Evolutionary conservation across 208 protist genomes (phyloP).

Genomic region (Leishmania major): DNA sequence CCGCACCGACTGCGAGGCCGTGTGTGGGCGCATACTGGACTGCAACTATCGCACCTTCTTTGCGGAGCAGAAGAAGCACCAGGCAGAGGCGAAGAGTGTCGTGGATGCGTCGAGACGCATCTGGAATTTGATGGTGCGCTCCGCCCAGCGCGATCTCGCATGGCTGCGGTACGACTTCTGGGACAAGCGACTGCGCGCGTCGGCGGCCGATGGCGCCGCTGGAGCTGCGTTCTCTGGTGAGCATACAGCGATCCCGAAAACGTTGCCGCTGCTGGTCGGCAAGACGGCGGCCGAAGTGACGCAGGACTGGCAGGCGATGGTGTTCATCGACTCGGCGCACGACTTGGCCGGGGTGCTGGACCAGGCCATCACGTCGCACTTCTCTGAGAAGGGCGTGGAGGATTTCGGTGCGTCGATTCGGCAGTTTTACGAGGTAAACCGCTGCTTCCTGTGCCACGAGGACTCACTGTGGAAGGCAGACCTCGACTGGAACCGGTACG

Average conservation of each 20-base stretch:
- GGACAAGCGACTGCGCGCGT: conserved; percentile 46
- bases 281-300: conserved; percentile 11
- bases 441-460: conserved; percentile 55
- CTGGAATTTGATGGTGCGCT: conserved; percentile 90
- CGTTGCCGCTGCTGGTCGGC: conserved; percentile 30
- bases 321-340: conserved; percentile 49
- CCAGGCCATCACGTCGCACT: conserved; percentile 78
- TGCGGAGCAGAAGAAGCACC: conserved; percentile 50
- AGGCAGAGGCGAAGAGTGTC: conserved; percentile 56
- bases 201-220: background rate
- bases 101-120: conserved; percentile 68
- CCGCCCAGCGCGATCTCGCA: conserved; percentile 64
- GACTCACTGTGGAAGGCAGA: conserved; percentile 33
- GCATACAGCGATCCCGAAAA: conserved; percentile 16
- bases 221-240: conserved; percentile 15
- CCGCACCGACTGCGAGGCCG: conserved; percentile 83
- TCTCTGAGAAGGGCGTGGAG: conserved; percentile 54
- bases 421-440: conserved; percentile 59
- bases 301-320: conserved; percentile 27
- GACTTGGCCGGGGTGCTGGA: conserved; percentile 79
- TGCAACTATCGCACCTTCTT: conserved; percentile 91
- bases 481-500: conserved; percentile 77
- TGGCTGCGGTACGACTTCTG: conserved; percentile 92
- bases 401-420: conserved; percentile 47
- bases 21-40: conserved; percentile 80